Conservation (phyloP, 345 rosid species). For the Eucalyptus regnans region DNA sequence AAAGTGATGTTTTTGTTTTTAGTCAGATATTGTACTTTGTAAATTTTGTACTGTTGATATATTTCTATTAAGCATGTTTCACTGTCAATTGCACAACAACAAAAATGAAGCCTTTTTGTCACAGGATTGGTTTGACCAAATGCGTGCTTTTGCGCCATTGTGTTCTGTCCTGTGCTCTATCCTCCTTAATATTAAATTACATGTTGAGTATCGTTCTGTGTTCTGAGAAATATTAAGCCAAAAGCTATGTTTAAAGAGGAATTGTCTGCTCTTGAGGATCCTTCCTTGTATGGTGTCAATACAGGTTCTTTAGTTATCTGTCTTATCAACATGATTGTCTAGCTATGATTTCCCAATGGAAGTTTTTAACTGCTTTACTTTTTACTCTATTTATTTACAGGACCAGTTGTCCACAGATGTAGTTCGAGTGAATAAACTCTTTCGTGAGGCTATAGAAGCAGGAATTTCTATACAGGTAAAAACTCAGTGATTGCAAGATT, state of each 20-base stretch:
- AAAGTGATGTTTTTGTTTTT: background rate
- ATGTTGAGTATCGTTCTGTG: background rate
- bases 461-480: slow-evolving; percentile 73
- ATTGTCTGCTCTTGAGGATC: background rate
- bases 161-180: background rate
- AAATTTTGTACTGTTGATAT: background rate
- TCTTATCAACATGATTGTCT: background rate
- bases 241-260: background rate
- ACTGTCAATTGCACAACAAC: background rate
- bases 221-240: background rate
- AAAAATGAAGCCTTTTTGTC: background rate
- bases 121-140: background rate
- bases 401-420: slow-evolving; percentile 87
- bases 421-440: slow-evolving; percentile 72
- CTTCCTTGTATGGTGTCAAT: background rate
- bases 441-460: slow-evolving; percentile 51
- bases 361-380: background rate
- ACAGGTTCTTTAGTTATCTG: background rate
- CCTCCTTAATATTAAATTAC: background rate
- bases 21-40: background rate
- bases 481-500: background rate
- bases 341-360: background rate
- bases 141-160: background rate
- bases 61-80: background rate
- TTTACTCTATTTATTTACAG: slow-evolving; percentile 13